These are phyloP conservation scores for Talaromyces nanjingensis DNA, from an alignment of 495 filamentous ascomycete species.

Conservation along the genomic window DNA sequence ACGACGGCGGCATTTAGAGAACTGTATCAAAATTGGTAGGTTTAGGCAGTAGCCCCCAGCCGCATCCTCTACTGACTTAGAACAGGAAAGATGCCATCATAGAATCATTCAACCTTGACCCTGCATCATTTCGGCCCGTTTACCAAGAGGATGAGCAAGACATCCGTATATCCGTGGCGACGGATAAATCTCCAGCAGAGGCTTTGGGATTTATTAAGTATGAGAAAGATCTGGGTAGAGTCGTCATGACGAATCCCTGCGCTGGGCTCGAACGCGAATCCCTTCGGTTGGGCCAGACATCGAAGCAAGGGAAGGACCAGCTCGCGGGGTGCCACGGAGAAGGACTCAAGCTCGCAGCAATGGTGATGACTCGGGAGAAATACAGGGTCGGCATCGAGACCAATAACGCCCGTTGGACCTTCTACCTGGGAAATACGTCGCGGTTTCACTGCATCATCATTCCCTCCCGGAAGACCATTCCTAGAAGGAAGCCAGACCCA, in stretches of 20 bases:
- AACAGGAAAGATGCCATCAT: background rate
- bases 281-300: background rate
- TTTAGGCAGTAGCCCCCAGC: background rate
- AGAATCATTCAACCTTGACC: background rate
- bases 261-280: conserved; percentile 6
- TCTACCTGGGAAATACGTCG: conserved; percentile 7
- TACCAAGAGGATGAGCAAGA: background rate
- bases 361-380: conserved; percentile 16
- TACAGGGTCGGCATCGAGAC: conserved; percentile 15
- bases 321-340: conserved; percentile 20
- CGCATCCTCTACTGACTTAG: background rate
- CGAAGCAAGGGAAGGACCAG: conserved; percentile 4
- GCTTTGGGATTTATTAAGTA: conserved; percentile 12
- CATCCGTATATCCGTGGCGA: background rate
- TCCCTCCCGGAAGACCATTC: too few relatives aligned
- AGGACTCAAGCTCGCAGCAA: conserved; percentile 22
- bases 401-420: conserved; percentile 15
- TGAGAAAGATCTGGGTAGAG: conserved; percentile 10
- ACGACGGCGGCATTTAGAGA: background rate
- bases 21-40: background rate
- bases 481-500: too few relatives aligned
- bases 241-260: conserved; percentile 11
- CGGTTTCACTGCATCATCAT: background rate
- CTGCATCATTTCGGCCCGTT: background rate
- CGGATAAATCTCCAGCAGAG: background rate